Evolutionary conservation across 129 eudicot species (phyloP).

Genomic region (Flaveria robusta): DNA sequence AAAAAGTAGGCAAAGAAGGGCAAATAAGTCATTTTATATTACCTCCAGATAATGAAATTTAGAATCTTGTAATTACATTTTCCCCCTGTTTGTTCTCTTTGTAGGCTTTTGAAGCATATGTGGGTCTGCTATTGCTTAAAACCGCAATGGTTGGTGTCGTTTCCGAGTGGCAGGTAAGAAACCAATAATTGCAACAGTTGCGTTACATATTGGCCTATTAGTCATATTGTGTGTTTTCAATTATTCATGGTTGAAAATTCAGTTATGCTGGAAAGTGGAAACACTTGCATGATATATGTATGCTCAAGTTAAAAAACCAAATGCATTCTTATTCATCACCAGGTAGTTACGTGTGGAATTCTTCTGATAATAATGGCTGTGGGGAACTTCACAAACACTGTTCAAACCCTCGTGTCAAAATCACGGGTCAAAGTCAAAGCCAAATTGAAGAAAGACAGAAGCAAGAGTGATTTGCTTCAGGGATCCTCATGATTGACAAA

Average conservation of each 20-base stretch:
- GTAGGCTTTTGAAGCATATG: conserved; percentile 93
- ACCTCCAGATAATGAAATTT: not conserved
- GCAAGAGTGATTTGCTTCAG: conserved; percentile 50
- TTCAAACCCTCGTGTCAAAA: conserved; percentile 71
- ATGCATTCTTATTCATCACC: conserved; percentile 10
- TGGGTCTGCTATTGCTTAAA: conserved; percentile 75
- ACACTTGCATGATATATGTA: not conserved
- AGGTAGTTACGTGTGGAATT: conserved; percentile 78
- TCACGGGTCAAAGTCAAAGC: conserved; percentile 90
- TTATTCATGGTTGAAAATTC: not conserved
- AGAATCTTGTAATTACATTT: not conserved
- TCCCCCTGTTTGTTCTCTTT: conserved; percentile 1
- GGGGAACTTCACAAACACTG: conserved; percentile 81
- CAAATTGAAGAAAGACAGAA: conserved; percentile 67
- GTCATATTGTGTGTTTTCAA: not conserved
- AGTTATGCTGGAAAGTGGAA: not conserved
- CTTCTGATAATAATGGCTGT: conserved; percentile 88
- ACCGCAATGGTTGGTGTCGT: conserved; percentile 71
- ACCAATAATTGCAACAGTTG: not conserved
- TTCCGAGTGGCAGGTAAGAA: conserved; percentile 89
- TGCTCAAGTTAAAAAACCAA: not conserved
- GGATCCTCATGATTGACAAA: conserved; percentile 25
- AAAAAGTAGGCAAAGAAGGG: not conserved
- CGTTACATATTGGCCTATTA: not conserved
- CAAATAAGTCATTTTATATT: not conserved